Conservation (phyloP, 1,139 yeast species). For the Zygoascus meyerae region DNA sequence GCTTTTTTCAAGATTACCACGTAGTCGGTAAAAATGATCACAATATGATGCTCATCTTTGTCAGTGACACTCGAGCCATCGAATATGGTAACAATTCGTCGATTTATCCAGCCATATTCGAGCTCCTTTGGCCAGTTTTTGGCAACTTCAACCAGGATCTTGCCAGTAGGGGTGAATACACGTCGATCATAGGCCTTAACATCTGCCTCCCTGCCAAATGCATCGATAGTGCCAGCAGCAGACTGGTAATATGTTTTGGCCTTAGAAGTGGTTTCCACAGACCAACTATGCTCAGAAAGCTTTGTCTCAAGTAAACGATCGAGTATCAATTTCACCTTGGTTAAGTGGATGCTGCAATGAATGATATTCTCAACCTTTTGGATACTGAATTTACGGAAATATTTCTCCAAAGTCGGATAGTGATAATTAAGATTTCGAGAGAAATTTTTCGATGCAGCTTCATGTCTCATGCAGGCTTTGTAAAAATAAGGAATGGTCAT, state of each 20-base stretch:
- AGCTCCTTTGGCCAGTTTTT: slow-evolving; percentile 81
- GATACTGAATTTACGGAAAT: slow-evolving; percentile 43
- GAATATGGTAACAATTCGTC: slow-evolving; percentile 79
- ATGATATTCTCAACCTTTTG: slow-evolving; percentile 46
- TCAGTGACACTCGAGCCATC: slow-evolving; percentile 42
- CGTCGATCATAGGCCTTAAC: slow-evolving; percentile 44
- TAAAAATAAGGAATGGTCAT: slow-evolving; percentile 81
- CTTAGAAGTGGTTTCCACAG: slow-evolving; percentile 30
- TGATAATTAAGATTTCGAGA: slow-evolving; percentile 36
- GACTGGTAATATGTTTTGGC: slow-evolving; percentile 46
- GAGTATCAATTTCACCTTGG: slow-evolving; percentile 62
- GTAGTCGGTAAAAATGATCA: slow-evolving; percentile 76
- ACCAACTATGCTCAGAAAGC: slow-evolving; percentile 31
- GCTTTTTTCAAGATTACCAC: slow-evolving; percentile 52
- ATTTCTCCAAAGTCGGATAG: slow-evolving; percentile 27
- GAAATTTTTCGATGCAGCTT: slow-evolving; percentile 73
- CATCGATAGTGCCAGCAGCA: slow-evolving; percentile 64
- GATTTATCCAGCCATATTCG: slow-evolving; percentile 80
- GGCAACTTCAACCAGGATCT: slow-evolving; percentile 76
- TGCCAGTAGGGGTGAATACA: slow-evolving; percentile 88
- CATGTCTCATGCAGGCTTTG: slow-evolving; percentile 88
- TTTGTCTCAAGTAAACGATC: slow-evolving; percentile 47
- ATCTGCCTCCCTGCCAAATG: slow-evolving; percentile 55
- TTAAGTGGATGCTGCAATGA: slow-evolving; percentile 67
- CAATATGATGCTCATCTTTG: slow-evolving; percentile 41